Base-by-base conservation (phyloP, 768 basidiomycete genomes). In the Amanita inopinata region DNA sequence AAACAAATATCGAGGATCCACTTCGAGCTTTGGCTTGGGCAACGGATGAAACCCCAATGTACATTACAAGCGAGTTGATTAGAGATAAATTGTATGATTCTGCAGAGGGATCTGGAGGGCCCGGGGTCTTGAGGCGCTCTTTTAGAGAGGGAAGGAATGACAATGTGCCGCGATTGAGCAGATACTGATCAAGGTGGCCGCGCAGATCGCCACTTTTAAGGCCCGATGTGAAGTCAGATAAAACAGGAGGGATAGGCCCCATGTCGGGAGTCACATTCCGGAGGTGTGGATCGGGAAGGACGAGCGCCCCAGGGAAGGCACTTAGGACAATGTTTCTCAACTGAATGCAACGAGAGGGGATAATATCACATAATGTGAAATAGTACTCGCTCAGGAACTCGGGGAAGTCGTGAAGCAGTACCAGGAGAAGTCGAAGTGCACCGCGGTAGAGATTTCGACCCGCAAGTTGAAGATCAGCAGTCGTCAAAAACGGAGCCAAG, bases 321-420 rank as follows among this genome's bases (percentile, higher is more conserved):
- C 88, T 86, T 49, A 97, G 80, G 48, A 99, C 80, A 65, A 99
- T 81, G 66, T 99, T 99, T 52, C 92, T 84, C 40, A 98, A 75
- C 62, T 99, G 96, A 46, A 94, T 81, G 73, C 93, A 97, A 49
- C 84, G 78, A 19, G 83, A 71, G 34, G 96, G 96, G 48, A 99
- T 88, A 47, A 76, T 83, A 50, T 98, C 94, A 56, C 91, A 90
- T 23, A 99, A 78, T 32, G 89, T 83, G 66, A 94, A 93, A 63
- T 97, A 94, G 59, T 93, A 91, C 65, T 93, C 91, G 60, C 83
- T 89, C 48, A 98, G 71, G 70, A 98, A 98, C 48, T 97, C 96
- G 38, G 96, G 96, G 71, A 98, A 98, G 63, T 98, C 96, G 61
- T 99, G 93, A 14, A 99, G 78, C 39, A 99, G 81, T 45, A 98